Base-by-base conservation (phyloP, 805 yeast genomes). In the Barnettozyma vustinii region DNA sequence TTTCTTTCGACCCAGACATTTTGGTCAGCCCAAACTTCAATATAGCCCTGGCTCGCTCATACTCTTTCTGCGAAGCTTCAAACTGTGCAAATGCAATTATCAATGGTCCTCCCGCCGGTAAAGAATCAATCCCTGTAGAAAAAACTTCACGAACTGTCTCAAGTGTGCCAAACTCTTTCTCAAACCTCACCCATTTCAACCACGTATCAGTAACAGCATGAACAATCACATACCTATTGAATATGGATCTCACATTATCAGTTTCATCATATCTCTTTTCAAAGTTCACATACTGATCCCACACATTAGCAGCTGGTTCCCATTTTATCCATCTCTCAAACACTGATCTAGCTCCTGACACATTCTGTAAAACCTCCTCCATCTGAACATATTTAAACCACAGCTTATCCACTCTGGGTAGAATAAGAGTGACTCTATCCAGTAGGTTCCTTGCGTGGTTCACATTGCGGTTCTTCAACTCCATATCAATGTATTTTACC, bases 381-480 rank as follows among this genome's bases (percentile, higher is more conserved):
- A 91, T 76, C 42, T 84, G 82, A 8, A 87, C 82, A 59, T 88
- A 90, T 51, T 81, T 75, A 61, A 79, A 87, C 97, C 98, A 92
- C 19, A 92, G 67, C 62, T 91, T 91, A 57, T 85, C 91, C 4
- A 84, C 81, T 23, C 87, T 71, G 0, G 98, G 98, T 23, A 91
- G 68, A 0, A 80, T 64, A 2, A 81, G 75, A 0, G 86, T 81
- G 0, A 89, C 95, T 40, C 97, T 70, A 46, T 89, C 90, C 27
- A 92, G 69, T 25, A 94, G 58, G 61, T 92, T 91, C 56, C 96
- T 70, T 0, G 97, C 97, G 67, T 91, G 97, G 59, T 88, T 89
- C 47, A 89, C 74, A 56, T 84, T 88, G 52, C 80, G 77, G 36
- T 76, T 72, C 52, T 82, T 77, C 40, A 91, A 68, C 67, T 94